Percentiles rank a stretch among this genome's conserved stretches.
Conservation (phyloP, 2,329 filamentous ascomycete species). For the Microdochium nivale region DNA sequence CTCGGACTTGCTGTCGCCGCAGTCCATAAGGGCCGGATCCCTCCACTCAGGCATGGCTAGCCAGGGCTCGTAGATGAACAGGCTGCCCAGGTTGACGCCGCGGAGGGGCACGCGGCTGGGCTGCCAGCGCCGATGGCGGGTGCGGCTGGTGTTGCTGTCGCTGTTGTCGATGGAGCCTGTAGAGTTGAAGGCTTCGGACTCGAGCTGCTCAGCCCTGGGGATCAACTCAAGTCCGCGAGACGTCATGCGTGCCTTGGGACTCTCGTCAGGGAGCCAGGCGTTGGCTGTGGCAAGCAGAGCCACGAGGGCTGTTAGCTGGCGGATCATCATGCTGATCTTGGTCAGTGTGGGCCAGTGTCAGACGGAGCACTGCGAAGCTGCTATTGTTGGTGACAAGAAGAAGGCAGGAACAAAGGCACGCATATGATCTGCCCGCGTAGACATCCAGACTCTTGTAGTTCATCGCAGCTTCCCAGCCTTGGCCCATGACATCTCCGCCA, state of each 20-base stretch:
- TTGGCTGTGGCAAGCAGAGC: not conserved
- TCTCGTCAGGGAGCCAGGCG: not conserved
- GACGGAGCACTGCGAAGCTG: too few relatives aligned
- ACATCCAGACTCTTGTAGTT: too few relatives aligned
- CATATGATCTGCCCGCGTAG: too few relatives aligned
- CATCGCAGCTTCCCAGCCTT: too few relatives aligned
- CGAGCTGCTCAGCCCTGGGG: not conserved
- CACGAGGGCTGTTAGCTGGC: not conserved
- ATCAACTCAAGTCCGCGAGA: not conserved
- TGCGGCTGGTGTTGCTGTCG: not conserved
- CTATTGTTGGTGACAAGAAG: too few relatives aligned
- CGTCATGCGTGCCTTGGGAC: not conserved
- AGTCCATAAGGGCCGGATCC: constrained; percentile 29
- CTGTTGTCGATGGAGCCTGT: not conserved
- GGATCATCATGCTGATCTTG: not conserved
- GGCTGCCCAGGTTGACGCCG: constrained; percentile 44
- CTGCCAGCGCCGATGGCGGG: not conserved
- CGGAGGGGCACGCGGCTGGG: constrained; percentile 21
- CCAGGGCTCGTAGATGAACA: constrained; percentile 47
- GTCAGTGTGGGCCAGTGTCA: too few relatives aligned
- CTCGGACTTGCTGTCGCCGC: constrained; percentile 33
- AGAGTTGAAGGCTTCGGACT: not conserved
- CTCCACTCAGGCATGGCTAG: constrained; percentile 36
- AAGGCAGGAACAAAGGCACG: too few relatives aligned
- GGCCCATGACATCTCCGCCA: too few relatives aligned